Percentiles rank a stretch among this genome's conserved stretches.
Evolutionary conservation across 148 eudicot species (phyloP).

Genomic region (Fagopyrum homotropicum): DNA sequence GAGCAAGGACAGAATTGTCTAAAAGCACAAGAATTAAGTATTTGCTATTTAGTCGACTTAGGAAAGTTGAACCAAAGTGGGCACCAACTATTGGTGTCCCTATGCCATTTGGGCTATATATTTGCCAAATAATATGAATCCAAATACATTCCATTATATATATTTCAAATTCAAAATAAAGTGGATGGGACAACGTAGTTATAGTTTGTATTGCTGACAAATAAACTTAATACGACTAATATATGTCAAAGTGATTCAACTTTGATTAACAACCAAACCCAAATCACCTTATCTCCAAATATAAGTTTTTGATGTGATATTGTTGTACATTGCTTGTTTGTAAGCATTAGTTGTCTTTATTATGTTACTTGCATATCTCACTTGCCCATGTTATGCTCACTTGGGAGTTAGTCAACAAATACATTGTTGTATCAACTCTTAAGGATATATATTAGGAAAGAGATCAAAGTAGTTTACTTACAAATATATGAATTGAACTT

Average conservation of each 20-base stretch:
- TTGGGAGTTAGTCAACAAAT: constrained; percentile 10
- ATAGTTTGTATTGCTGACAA: background rate
- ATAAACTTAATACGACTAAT: background rate
- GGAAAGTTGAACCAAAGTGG: background rate
- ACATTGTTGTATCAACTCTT: background rate
- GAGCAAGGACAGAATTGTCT: constrained; percentile 3
- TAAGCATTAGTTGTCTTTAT: constrained; percentile 7
- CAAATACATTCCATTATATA: background rate
- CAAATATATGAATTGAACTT: no score
- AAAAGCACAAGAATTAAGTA: background rate
- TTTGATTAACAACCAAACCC: constrained; percentile 2
- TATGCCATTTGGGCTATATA: constrained; percentile 5
- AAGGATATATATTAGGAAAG: background rate
- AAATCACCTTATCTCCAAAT: background rate
- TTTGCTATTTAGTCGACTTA: background rate
- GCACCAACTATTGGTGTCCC: constrained; percentile 13
- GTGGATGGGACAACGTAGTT: background rate
- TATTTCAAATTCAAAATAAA: background rate
- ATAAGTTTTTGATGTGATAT: constrained; percentile 10
- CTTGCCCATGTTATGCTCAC: constrained; percentile 6
- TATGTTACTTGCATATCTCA: constrained; percentile 2
- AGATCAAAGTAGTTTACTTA: background rate
- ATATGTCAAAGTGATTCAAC: background rate
- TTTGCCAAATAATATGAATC: constrained; percentile 5
- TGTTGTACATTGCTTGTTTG: constrained; percentile 5